phyloP scores from a whole-genome alignment of 768 basidiomycete species.

The Hydnomerulius pinastri region DNA sequence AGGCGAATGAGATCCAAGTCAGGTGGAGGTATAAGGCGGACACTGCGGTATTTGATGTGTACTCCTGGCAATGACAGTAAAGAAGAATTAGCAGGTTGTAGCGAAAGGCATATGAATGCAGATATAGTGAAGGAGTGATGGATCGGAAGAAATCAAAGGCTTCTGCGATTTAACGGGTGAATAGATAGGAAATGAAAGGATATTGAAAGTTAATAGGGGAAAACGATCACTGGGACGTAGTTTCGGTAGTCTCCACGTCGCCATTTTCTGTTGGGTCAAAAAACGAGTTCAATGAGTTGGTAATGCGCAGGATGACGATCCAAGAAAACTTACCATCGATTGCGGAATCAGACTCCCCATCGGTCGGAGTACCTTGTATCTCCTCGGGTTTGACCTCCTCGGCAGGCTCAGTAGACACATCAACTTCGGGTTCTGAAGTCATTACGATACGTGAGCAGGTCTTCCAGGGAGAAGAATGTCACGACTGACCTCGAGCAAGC shows the following conservation, averaged over 20 bases:
- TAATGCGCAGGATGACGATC: not conserved
- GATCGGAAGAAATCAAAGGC: not conserved
- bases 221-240: not conserved
- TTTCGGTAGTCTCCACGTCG: not conserved
- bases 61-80: slow-evolving; percentile 5
- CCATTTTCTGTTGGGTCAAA: not conserved
- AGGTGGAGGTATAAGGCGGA: slow-evolving; percentile 2
- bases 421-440: slow-evolving; percentile 1
- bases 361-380: not conserved
- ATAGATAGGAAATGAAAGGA: not conserved
- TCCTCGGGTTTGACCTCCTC: slow-evolving; percentile 6
- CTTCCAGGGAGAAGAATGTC: not conserved
- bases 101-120: slow-evolving; percentile 2
- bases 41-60: slow-evolving; percentile 1
- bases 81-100: slow-evolving; percentile 7
- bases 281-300: not conserved
- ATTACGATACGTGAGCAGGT: slow-evolving; percentile 1
- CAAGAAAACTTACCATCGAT: not conserved
- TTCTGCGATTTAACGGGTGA: not conserved
- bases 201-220: not conserved
- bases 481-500: not conserved
- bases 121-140: not conserved
- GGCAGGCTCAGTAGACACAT: not conserved
- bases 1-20: not conserved
- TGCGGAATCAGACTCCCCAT: not conserved